Percentiles rank a stretch among this genome's conserved stretches.
Evolutionary conservation across 169 alveolate genomes (phyloP).

Genomic region (Eimeria zaria): DNA sequence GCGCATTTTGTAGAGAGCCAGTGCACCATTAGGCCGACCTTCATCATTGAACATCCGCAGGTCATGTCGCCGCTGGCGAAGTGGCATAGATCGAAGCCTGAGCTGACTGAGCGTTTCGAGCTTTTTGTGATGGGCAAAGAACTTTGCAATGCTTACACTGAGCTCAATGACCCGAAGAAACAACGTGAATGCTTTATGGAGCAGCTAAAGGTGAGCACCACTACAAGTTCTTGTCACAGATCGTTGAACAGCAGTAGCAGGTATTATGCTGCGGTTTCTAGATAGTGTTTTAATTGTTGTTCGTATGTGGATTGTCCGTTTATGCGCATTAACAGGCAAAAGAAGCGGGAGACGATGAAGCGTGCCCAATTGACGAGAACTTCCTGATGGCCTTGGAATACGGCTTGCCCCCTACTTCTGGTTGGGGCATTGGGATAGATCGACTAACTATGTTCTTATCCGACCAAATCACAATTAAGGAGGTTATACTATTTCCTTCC

Average conservation of each 20-base stretch:
- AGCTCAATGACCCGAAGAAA: constrained; percentile 98
- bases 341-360: constrained; percentile 90
- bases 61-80: constrained; percentile 99
- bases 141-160: constrained; percentile 99
- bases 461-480: constrained; percentile 97
- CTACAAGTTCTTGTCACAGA: background rate
- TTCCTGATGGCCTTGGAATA: constrained; percentile 98
- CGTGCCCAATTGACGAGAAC: constrained; percentile 87
- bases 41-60: constrained; percentile 99
- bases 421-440: constrained; percentile 99
- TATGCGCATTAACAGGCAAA: constrained; percentile 76
- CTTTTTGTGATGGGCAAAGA: constrained; percentile 98
- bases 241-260: background rate
- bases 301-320: background rate
- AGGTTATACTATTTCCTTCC: constrained; percentile 99
- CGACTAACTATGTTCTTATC: constrained; percentile 98
- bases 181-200: constrained; percentile 96
- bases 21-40: constrained; percentile 95
- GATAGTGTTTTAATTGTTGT: background rate
- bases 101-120: constrained; percentile 99
- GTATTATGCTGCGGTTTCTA: background rate
- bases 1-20: constrained; percentile 97
- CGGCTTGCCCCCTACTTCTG: constrained; percentile 99
- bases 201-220: constrained; percentile 92
- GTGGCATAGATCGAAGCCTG: constrained; percentile 96